Conservation (phyloP, 2,329 filamentous ascomycete genomes). For the Acrocalymma vagum region DNA sequence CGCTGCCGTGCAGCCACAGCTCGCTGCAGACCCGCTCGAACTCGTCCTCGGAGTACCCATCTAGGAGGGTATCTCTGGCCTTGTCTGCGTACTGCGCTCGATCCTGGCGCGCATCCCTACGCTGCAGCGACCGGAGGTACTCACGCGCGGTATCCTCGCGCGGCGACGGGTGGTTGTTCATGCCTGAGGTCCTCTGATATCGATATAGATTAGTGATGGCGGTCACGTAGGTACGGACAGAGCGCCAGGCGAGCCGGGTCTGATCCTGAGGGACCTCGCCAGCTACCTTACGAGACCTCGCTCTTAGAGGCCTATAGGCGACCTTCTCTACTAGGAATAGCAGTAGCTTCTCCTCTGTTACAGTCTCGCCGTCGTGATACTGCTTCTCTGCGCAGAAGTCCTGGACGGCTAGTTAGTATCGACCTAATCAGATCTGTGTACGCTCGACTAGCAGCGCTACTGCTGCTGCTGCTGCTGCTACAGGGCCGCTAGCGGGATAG, state of each 20-base stretch:
- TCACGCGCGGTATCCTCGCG: slow-evolving; percentile 6
- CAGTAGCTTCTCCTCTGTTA: slow-evolving; percentile 11
- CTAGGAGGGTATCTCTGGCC: slow-evolving; percentile 12
- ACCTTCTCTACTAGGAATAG: slow-evolving; percentile 12
- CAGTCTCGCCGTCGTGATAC: slow-evolving; percentile 4
- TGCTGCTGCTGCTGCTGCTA: no score
- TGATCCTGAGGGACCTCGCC: slow-evolving; percentile 5
- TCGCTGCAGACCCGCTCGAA: slow-evolving; percentile 8
- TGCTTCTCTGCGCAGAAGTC: slow-evolving; percentile 3
- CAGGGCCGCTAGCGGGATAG: no score
- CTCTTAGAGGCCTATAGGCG: slow-evolving; percentile 1
- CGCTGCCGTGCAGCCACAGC: slow-evolving; percentile 11
- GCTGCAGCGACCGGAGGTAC: slow-evolving; percentile 12
- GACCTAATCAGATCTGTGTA: no score
- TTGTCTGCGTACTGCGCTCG: slow-evolving; percentile 10
- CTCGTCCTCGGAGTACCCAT: slow-evolving; percentile 10
- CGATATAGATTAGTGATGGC: slow-evolving; percentile 8
- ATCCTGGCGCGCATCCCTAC: slow-evolving; percentile 7
- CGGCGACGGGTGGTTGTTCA: slow-evolving; percentile 6
- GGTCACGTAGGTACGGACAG: slow-evolving; percentile 3
- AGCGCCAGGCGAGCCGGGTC: slow-evolving; percentile 6
- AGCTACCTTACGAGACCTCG: slow-evolving; percentile 8
- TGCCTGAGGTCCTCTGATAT: slow-evolving; percentile 4
- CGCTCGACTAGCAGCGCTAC: no score
- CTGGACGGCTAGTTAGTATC: neutral